Percentiles rank a stretch among this genome's conserved stretches.
These are phyloP conservation scores for Leccinum imitatum DNA, from an alignment of 768 basidiomycete species.

Conservation along the genomic window DNA sequence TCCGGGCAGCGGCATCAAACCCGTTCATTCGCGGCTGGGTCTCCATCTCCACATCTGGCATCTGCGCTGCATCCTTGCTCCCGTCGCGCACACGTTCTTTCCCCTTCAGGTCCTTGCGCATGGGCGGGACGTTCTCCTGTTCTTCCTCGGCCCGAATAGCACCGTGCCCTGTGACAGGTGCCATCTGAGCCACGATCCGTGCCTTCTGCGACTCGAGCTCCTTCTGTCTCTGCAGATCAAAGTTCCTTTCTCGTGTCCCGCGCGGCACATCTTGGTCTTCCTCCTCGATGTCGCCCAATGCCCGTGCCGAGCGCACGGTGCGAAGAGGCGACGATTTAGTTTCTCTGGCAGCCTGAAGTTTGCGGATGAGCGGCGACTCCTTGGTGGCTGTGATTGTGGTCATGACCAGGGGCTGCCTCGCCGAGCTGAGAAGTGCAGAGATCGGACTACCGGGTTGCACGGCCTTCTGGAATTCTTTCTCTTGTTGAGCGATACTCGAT, in stretches of 20 bases:
- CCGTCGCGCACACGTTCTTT: slow-evolving; percentile 31
- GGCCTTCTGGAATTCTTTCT: slow-evolving; percentile 95
- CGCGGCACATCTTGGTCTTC: slow-evolving; percentile 42
- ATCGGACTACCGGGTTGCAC: slow-evolving; percentile 61
- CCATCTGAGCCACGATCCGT: slow-evolving; percentile 93
- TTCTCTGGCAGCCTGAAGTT: slow-evolving; percentile 53
- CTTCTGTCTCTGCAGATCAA: slow-evolving; percentile 52
- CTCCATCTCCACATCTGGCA: slow-evolving; percentile 23
- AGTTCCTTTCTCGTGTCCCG: slow-evolving; percentile 39
- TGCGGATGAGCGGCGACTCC: slow-evolving; percentile 43
- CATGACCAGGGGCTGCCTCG: too few species aligned
- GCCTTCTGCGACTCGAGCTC: slow-evolving; percentile 91
- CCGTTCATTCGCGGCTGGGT: slow-evolving; percentile 43
- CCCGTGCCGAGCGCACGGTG: slow-evolving; percentile 38
- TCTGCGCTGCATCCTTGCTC: slow-evolving; percentile 15
- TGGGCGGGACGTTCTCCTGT: slow-evolving; percentile 34
- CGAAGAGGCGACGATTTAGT: slow-evolving; percentile 56
- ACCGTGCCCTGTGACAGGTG: slow-evolving; percentile 40
- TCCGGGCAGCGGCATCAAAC: slow-evolving; percentile 65
- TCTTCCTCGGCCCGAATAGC: slow-evolving; percentile 35
- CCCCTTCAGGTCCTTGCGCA: slow-evolving; percentile 31
- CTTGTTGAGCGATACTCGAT: slow-evolving; percentile 75
- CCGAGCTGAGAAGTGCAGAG: too few species aligned
- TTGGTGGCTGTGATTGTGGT: neutral
- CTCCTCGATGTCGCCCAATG: slow-evolving; percentile 47